A percentile compares a stretch with the other conserved stretches of the same genome.
These are phyloP conservation scores for Paracamarosporium sp. DNA, from an alignment of 2,329 filamentous ascomycete species.

Conservation along the genomic window DNA sequence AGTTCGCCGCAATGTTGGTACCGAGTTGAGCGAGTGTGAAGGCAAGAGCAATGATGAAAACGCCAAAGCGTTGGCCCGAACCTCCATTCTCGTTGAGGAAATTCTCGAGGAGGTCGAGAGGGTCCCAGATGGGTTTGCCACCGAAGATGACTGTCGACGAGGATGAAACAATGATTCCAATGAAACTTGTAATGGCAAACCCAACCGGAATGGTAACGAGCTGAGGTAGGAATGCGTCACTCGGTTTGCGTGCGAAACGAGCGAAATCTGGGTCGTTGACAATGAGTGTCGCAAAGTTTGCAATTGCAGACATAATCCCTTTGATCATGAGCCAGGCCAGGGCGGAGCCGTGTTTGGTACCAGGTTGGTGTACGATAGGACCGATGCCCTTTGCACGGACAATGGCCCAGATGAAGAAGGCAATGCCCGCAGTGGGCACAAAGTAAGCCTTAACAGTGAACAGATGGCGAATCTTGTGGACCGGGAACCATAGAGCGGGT, in stretches of 20 bases:
- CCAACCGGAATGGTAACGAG: constrained; percentile 61
- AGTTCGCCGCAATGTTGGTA: constrained; percentile 88
- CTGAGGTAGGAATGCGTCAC: constrained; percentile 81
- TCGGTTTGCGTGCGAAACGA: constrained; percentile 79
- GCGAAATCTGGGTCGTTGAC: constrained; percentile 82
- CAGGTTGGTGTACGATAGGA: constrained; percentile 76
- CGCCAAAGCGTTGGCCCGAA: constrained; percentile 52
- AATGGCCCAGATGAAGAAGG: constrained; percentile 87
- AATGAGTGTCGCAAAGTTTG: constrained; percentile 90
- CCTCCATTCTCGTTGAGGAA: constrained; percentile 52
- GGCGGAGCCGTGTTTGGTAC: constrained; percentile 67
- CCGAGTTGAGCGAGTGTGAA: constrained; percentile 77
- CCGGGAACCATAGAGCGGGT: constrained; percentile 87
- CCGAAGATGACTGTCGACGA: constrained; percentile 53
- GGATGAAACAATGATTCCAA: constrained; percentile 63
- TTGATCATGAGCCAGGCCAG: constrained; percentile 84
- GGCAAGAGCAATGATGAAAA: constrained; percentile 61
- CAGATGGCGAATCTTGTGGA: constrained; percentile 85
- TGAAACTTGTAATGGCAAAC: constrained; percentile 76
- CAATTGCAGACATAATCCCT: constrained; percentile 87
- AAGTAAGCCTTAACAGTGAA: constrained; percentile 91
- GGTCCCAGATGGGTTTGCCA: constrained; percentile 52
- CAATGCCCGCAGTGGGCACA: constrained; percentile 81
- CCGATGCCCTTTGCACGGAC: constrained; percentile 82
- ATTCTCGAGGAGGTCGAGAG: constrained; percentile 47